Evolutionary conservation across 345 rosid genomes (phyloP).

Genomic region (Eucalyptus cloeziana): DNA sequence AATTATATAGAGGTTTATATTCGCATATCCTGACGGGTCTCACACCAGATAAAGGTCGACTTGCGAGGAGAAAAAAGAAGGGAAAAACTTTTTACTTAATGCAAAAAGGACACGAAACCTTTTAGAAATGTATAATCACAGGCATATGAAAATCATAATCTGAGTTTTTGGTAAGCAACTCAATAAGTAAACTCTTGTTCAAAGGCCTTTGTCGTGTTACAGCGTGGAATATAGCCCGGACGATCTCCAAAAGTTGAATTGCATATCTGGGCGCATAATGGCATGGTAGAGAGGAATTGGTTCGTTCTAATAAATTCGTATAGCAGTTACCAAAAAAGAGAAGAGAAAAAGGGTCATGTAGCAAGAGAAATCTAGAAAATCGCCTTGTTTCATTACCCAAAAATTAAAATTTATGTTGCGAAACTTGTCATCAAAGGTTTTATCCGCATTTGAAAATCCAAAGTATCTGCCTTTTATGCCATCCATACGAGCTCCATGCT

Average conservation of each 20-base stretch:
- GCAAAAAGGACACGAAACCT: neutral
- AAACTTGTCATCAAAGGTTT: neutral
- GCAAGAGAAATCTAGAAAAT: neutral
- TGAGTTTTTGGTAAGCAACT: neutral
- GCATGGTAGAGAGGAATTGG: neutral
- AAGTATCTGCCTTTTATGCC: neutral
- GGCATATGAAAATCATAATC: neutral
- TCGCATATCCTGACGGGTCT: neutral
- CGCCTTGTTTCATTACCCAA: neutral
- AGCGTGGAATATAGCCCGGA: neutral
- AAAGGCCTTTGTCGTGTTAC: neutral
- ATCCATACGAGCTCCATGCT: neutral
- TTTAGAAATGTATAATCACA: neutral
- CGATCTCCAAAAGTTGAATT: neutral
- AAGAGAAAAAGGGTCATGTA: neutral
- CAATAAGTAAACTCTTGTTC: neutral
- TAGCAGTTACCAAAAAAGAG: neutral
- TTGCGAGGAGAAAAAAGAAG: neutral
- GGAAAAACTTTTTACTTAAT: neutral
- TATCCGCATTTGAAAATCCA: neutral
- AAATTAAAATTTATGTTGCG: neutral
- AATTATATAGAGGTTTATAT: neutral
- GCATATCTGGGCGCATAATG: neutral
- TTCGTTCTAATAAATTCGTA: neutral
- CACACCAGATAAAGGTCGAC: neutral